Conservation (phyloP, 306 rosid species). For the Rosa chinensis region DNA sequence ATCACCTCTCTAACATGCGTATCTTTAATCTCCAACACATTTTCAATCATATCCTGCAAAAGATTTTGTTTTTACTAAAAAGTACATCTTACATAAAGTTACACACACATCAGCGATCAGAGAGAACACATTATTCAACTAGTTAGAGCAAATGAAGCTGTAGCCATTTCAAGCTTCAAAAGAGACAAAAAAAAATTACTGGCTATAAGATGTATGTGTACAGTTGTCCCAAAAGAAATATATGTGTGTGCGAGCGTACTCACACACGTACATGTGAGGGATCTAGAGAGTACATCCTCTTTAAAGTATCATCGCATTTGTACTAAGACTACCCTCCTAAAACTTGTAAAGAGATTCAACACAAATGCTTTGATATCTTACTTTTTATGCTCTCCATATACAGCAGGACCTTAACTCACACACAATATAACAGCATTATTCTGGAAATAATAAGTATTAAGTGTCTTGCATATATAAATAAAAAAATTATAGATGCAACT, state of each 20-base stretch:
- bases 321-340: not conserved
- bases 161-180: not conserved
- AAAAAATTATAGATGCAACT: not conserved
- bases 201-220: not conserved
- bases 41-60: slow-evolving; percentile 95
- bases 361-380: not conserved
- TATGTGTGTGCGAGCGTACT: too few relatives aligned
- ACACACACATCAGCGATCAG: not conserved
- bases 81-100: not conserved
- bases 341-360: not conserved
- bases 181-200: not conserved
- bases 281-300: not conserved
- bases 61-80: slow-evolving; percentile 16
- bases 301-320: not conserved
- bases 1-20: slow-evolving; percentile 97
- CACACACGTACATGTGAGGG: not conserved
- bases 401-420: not conserved
- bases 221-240: not conserved
- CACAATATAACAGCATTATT: not conserved
- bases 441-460: not conserved
- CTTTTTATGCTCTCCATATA: not conserved
- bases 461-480: not conserved
- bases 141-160: not conserved
- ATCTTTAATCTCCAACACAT: slow-evolving; percentile 96
- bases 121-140: not conserved